Conservation (phyloP, 2,329 filamentous ascomycete species). For the Monosporascus sp. region DNA sequence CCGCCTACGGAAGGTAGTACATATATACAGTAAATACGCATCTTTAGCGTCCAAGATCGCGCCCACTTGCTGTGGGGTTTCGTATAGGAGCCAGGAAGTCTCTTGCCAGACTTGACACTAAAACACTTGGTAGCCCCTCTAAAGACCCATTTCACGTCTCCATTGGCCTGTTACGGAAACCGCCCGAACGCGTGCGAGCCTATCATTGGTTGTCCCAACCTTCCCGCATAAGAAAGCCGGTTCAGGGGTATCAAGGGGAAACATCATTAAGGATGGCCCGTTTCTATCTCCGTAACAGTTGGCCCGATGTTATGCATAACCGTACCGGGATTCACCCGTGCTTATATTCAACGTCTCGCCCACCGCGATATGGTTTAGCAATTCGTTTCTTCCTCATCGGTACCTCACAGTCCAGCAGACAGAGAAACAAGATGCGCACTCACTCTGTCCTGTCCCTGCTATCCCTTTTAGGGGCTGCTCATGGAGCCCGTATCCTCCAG, state of each 20-base stretch:
- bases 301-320: background rate
- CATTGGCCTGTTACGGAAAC: background rate
- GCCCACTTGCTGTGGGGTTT: background rate
- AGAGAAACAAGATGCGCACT: conserved; percentile 11
- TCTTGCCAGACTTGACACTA: background rate
- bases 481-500: conserved; percentile 51
- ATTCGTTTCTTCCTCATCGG: background rate
- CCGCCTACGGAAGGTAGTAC: background rate
- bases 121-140: background rate
- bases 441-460: conserved; percentile 9
- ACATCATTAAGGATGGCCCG: background rate
- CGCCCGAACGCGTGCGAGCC: background rate
- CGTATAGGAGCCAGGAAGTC: background rate
- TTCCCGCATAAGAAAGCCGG: background rate
- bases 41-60: background rate
- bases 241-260: background rate
- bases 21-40: background rate
- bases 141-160: background rate
- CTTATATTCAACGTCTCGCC: background rate
- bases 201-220: background rate
- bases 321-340: background rate
- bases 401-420: background rate
- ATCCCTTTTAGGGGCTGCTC: conserved; percentile 9
- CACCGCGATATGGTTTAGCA: background rate
- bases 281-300: background rate